Conservation (phyloP, 768 basidiomycete genomes). For the Kwoniella sp. region DNA sequence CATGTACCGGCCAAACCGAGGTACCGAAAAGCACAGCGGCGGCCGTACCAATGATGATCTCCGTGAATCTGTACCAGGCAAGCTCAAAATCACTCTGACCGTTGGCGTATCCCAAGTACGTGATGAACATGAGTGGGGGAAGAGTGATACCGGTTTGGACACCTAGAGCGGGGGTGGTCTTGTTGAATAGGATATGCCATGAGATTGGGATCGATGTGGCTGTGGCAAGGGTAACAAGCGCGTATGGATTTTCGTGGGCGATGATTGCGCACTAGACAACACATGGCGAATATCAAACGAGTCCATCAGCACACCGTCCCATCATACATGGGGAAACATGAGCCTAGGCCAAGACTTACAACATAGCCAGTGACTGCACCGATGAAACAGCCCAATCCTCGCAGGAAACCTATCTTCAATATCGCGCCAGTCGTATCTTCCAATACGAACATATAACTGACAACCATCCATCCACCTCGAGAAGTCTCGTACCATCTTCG, state of each 20-base stretch:
- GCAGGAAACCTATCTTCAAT: conserved; percentile 48
- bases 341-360: no score
- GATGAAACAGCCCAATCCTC: conserved; percentile 51
- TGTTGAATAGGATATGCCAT: conserved; percentile 51
- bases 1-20: conserved; percentile 53
- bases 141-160: conserved; percentile 54
- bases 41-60: conserved; percentile 53
- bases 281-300: no score
- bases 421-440: conserved; percentile 55
- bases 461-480: conserved; percentile 52
- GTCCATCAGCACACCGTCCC: no score
- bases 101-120: conserved; percentile 40
- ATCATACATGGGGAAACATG: no score
- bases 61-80: conserved; percentile 49
- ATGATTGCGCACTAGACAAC: conserved; percentile 44
- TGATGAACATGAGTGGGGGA: conserved; percentile 54
- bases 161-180: conserved; percentile 33
- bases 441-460: conserved; percentile 55
- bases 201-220: conserved; percentile 49
- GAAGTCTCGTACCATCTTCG: conserved; percentile 43
- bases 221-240: conserved; percentile 50
- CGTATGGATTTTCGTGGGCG: conserved; percentile 50
- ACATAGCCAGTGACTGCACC: conserved; percentile 53
- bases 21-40: conserved; percentile 54
- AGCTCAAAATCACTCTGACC: conserved; percentile 40